These are phyloP conservation scores for Auxenochlorella pyrenoidosa DNA, from an alignment of 139 green algal genomes.

Conservation along the genomic window DNA sequence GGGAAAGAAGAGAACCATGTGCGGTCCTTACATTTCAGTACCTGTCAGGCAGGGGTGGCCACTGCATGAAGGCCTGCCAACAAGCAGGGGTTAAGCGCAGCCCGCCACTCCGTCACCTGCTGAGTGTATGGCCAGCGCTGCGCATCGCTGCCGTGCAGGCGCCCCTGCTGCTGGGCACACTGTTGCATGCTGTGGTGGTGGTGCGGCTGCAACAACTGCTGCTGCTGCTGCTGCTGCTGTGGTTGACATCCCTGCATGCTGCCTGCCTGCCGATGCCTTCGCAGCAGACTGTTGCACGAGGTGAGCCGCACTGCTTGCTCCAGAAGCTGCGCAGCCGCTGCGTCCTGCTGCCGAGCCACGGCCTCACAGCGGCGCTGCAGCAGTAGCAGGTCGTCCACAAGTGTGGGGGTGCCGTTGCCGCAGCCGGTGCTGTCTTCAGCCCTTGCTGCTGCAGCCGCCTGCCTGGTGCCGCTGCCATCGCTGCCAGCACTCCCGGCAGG, in stretches of 20 bases:
- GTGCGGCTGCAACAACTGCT: no score
- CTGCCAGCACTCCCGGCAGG: background rate
- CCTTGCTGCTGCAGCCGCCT: background rate
- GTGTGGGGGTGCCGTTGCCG: background rate
- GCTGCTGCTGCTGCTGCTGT: background rate
- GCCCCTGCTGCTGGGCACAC: background rate
- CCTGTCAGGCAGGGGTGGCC: background rate
- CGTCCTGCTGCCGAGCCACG: background rate
- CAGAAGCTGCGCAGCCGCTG: background rate
- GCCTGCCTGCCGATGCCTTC: background rate
- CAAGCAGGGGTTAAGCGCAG: no score
- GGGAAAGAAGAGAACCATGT: background rate
- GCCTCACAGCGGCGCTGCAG: constrained; percentile 30
- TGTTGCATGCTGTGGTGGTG: background rate
- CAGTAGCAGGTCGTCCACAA: constrained; percentile 27
- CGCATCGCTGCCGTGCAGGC: no score
- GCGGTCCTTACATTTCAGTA: background rate
- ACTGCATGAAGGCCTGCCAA: background rate
- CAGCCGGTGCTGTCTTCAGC: background rate
- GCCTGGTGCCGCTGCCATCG: background rate
- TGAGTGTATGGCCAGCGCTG: no score
- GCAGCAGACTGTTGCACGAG: background rate
- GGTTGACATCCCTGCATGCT: background rate
- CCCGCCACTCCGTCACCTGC: no score
- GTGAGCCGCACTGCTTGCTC: background rate